Percentiles rank a stretch among this genome's conserved stretches.
phyloP scores from a whole-genome alignment of 2,329 filamentous ascomycete species.

The Talaromyces sp. region DNA sequence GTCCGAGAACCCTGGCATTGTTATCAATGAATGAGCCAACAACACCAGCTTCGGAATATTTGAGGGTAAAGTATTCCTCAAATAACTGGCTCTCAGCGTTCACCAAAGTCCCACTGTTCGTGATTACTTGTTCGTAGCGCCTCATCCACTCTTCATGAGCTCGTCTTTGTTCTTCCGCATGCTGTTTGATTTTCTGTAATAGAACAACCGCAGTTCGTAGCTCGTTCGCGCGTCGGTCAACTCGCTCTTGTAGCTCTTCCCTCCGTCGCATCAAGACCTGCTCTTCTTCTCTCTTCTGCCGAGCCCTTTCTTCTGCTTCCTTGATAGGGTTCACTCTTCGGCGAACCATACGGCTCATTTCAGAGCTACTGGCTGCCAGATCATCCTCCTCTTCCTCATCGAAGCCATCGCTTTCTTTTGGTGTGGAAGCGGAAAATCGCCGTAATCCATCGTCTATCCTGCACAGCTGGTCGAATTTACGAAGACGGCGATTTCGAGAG shows the following conservation, averaged over 20 bases:
- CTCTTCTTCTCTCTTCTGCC: background rate
- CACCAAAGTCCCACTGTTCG: background rate
- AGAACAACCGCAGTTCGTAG: background rate
- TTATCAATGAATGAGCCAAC: background rate
- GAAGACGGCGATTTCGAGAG: background rate
- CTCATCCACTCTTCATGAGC: slow-evolving; percentile 5
- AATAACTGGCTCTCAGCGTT: background rate
- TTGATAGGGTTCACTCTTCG: background rate
- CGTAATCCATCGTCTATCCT: background rate
- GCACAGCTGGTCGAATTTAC: background rate
- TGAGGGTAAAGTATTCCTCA: slow-evolving; percentile 5
- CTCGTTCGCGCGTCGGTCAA: background rate
- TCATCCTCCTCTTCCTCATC: slow-evolving; percentile 7
- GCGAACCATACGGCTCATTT: slow-evolving; percentile 12
- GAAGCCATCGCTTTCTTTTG: background rate
- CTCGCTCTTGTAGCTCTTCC: background rate
- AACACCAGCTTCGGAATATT: background rate
- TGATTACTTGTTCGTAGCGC: background rate
- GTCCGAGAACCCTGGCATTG: background rate
- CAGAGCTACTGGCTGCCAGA: background rate
- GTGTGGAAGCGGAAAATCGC: slow-evolving; percentile 3
- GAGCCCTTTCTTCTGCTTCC: background rate
- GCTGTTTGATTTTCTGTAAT: background rate
- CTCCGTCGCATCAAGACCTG: background rate
- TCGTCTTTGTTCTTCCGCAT: background rate